Percentiles rank a stretch among this genome's conserved stretches.
Evolutionary conservation across 75 land plant species (phyloP).

Genomic region (Picea sitchensis): DNA sequence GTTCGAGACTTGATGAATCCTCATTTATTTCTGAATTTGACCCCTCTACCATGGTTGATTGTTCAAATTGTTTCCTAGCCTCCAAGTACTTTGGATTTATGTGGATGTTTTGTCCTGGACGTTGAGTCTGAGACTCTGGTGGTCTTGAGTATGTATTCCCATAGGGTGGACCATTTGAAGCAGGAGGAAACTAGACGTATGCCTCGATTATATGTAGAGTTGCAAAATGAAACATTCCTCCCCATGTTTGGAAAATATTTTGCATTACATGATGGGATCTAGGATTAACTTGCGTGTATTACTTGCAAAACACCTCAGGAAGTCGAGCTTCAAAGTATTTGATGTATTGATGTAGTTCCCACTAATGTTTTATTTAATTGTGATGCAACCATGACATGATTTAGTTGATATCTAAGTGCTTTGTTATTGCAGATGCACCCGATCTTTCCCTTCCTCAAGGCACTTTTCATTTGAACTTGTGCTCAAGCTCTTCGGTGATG

Average conservation of each 20-base stretch:
- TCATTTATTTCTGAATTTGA: conserved; percentile 28
- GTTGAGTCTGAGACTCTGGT: conserved; percentile 53
- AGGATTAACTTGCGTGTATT: too few species aligned
- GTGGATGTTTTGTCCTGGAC: conserved; percentile 80
- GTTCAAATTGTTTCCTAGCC: conserved; percentile 46
- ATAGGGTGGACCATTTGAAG: conserved; percentile 32
- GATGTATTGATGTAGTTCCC: too few species aligned
- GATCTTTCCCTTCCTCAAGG: too few species aligned
- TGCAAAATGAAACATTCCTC: conserved; percentile 69
- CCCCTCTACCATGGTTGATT: conserved; percentile 24
- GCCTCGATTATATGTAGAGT: conserved; percentile 70
- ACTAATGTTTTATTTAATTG: too few species aligned
- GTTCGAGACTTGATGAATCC: conserved; percentile 4
- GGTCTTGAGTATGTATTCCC: conserved; percentile 27
- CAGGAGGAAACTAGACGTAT: conserved; percentile 59
- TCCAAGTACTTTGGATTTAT: conserved; percentile 92
- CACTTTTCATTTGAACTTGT: too few species aligned
- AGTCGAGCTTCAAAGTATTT: too few species aligned
- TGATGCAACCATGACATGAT: too few species aligned
- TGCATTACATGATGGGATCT: conserved; percentile 52
- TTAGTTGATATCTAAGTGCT: too few species aligned
- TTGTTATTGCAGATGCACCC: too few species aligned
- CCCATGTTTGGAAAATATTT: conserved; percentile 93
- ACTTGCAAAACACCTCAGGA: too few species aligned
- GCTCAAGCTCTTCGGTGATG: too few species aligned